Base-by-base conservation (phyloP, 2,329 filamentous ascomycete species). In the Emmonsia crescens region DNA sequence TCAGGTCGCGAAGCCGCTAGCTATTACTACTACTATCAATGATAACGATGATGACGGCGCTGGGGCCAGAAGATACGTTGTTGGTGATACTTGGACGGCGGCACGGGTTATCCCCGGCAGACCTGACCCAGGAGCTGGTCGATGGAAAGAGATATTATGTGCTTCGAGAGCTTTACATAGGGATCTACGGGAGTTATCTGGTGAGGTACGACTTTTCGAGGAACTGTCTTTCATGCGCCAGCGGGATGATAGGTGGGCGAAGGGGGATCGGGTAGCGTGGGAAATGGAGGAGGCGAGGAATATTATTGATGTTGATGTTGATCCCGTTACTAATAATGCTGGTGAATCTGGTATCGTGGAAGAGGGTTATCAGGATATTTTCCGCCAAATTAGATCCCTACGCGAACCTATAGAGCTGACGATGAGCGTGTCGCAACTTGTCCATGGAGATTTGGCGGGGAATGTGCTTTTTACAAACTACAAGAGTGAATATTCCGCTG, bases 261-360 rank as follows among this genome's bases (percentile, higher is more conserved):
- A 40, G 48, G 62, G 59, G 29, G 62, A 63, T 38, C 54, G 59
- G 19, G 27, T 63, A 42, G 61, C 60, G 9, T 63, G 62, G 62
- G 55, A 40, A 12, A 56, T 57, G 24, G 61, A 62, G 16, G 27
- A 36, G 12, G n/a, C 36, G 3, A 36, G 31, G 5, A 5, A n/a
- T 4, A 16, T 14, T 36, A 10, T 52, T 36, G 29, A 16, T 29
- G 14, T 29, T 55, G 29, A 55, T 55, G 29, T 14, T n/a, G n/a
- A n/a, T n/a, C n/a, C 19, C 19, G 6, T 29, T 29, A 27, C 21
- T 29, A 14, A 16, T 49, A 29, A 6, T 5, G 42, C 10, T 27
- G 46, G n/a, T 6, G 33, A 10, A n/a, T 31, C 16, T 14, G 21
- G 42, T 21, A 27, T 55, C 9, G 42, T 56, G 19, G 40, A 12